Conservation (phyloP, 257 asterid genomes). For the Pogostemon cablin region DNA sequence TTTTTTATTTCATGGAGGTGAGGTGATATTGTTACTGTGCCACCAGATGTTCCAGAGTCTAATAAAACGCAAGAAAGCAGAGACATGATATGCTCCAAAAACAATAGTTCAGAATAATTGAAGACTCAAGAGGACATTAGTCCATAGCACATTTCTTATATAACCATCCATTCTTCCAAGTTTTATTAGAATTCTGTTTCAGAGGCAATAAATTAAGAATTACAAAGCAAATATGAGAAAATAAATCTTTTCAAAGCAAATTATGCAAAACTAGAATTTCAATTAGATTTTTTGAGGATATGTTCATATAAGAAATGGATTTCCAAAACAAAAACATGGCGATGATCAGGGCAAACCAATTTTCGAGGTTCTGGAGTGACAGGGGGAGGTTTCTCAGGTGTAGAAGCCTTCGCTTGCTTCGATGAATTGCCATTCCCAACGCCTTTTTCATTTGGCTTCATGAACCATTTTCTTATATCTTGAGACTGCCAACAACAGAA, state of each 20-base stretch:
- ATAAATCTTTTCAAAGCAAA: neutral
- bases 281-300: constrained; percentile 7
- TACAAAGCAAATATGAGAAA: neutral
- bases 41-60: neutral
- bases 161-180: constrained; percentile 1
- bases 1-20: constrained; percentile 12
- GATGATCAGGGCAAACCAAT: constrained; percentile 37
- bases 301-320: constrained; percentile 1
- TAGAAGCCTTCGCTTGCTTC: constrained; percentile 44
- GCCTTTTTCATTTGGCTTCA: constrained; percentile 67
- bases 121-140: neutral
- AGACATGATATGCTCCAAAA: neutral
- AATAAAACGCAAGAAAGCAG: constrained; percentile 3
- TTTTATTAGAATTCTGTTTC: neutral
- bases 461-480: constrained; percentile 95
- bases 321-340: neutral
- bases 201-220: neutral
- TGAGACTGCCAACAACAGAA: constrained; percentile 54
- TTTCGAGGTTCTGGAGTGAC: constrained; percentile 47
- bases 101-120: neutral
- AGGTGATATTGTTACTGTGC: neutral
- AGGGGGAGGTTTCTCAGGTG: constrained; percentile 59
- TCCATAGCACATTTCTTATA: neutral
- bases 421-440: constrained; percentile 56
- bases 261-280: neutral